phyloP scores from a whole-genome alignment of 208 protist species.

The Leishmania guyanensis region DNA sequence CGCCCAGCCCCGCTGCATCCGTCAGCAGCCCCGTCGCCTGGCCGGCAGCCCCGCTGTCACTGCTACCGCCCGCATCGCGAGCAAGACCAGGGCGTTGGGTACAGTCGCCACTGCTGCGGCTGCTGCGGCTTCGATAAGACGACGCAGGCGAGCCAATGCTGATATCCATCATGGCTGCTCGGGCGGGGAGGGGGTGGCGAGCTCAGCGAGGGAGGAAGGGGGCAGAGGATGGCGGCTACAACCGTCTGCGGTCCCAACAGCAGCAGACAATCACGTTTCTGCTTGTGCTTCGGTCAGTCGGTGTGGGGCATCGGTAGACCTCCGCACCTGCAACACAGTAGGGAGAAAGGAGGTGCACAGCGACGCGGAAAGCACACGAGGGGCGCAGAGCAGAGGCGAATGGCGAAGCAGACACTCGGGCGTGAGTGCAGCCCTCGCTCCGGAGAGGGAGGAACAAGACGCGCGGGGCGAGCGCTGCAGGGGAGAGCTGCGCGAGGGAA shows the following conservation, averaged over 20 bases:
- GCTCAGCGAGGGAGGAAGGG: background rate
- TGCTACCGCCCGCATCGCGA: background rate
- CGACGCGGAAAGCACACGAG: background rate
- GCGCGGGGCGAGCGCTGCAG: too few species aligned
- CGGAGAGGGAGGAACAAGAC: too few species aligned
- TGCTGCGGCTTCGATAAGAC: conserved; percentile 17
- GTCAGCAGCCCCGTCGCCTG: background rate
- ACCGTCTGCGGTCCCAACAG: background rate
- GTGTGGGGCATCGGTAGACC: background rate
- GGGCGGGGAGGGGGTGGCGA: background rate
- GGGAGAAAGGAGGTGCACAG: background rate
- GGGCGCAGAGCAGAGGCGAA: background rate
- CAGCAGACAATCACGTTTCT: background rate
- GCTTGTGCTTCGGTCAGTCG: background rate
- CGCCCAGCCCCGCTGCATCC: background rate
- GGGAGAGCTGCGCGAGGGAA: background rate
- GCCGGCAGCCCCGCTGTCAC: background rate
- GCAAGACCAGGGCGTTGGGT: background rate
- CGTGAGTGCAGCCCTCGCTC: too few species aligned
- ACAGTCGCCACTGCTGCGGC: conserved; percentile 3
- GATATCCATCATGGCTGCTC: conserved; percentile 17
- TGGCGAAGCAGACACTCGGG: background rate
- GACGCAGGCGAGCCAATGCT: conserved; percentile 26
- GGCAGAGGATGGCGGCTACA: background rate
- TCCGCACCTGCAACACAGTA: background rate